Evolutionary conservation across 129 eudicot species (phyloP).

Genomic region (Oenanthe sinensis): DNA sequence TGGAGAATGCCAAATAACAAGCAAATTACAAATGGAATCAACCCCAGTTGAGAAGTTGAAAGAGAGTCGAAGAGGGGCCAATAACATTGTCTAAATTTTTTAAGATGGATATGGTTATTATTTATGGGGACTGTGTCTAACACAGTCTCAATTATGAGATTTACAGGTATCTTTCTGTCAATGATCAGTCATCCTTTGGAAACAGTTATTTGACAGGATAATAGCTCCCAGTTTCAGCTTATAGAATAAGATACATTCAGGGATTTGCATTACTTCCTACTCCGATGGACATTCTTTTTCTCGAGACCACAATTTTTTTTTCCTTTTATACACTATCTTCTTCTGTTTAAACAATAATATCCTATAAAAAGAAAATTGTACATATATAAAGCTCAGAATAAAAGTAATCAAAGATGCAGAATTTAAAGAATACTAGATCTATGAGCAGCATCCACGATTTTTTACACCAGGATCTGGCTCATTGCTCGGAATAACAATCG

Average conservation of each 20-base stretch:
- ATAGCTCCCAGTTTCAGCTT: neutral
- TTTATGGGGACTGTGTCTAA: neutral
- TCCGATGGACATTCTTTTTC: no score
- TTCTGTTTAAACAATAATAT: neutral
- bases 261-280: no score
- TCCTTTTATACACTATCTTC: neutral
- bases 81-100: neutral
- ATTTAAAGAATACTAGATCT: neutral
- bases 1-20: no score
- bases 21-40: no score
- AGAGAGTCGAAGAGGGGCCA: neutral
- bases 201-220: neutral
- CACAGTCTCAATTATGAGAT: neutral
- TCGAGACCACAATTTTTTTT: neutral
- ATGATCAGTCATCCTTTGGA: no score
- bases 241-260: neutral
- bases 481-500: constrained; percentile 17
- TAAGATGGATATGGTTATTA: neutral
- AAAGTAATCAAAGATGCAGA: neutral
- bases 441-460: constrained; percentile 23
- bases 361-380: neutral
- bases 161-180: no score
- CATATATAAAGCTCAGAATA: constrained; percentile 2
- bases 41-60: neutral
- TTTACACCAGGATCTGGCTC: constrained; percentile 1